These are phyloP conservation scores for Claviceps lovelessii DNA, from an alignment of 2,329 filamentous ascomycete genomes.

Conservation along the genomic window DNA sequence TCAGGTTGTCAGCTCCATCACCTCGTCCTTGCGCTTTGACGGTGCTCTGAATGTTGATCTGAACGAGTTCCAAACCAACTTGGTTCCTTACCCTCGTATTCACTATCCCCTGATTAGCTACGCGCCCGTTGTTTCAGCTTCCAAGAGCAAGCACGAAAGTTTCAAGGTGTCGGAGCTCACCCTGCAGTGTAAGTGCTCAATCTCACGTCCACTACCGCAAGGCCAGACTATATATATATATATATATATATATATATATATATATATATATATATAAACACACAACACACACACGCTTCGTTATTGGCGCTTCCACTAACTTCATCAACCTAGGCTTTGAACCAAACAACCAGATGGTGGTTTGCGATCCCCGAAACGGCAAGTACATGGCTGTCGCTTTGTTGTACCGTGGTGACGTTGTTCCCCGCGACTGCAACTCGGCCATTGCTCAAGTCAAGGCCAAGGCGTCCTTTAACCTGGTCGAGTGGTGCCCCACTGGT, in stretches of 20 bases:
- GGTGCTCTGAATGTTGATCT: constrained; percentile 60
- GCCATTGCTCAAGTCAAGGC: constrained; percentile 55
- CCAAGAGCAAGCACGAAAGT: constrained; percentile 72
- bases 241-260: too few species aligned
- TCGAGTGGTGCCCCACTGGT: constrained; percentile 62
- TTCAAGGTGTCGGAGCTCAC: constrained; percentile 72
- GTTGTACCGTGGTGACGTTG: constrained; percentile 57
- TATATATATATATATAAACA: too few species aligned
- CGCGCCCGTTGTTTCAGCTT: constrained; percentile 54
- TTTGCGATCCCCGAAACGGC: constrained; percentile 58
- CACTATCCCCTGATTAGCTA: constrained; percentile 64
- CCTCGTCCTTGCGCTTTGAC: constrained; percentile 57
- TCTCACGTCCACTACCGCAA: too few species aligned
- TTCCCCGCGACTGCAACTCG: constrained; percentile 54
- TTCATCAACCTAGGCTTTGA: constrained; percentile 45
- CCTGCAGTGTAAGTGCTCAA: constrained; percentile 47
- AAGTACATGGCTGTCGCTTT: constrained; percentile 66
- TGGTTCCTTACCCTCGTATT: constrained; percentile 60
- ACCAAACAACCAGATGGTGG: constrained; percentile 68
- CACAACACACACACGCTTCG: too few species aligned
- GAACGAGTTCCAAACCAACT: constrained; percentile 66
- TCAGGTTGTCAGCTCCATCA: constrained; percentile 62
- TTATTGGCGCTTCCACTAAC: background rate
- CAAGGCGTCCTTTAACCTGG: constrained; percentile 58
- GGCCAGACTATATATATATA: too few species aligned